Evolutionary conservation across 345 rosid genomes (phyloP).

Genomic region (Acer saccharum): DNA sequence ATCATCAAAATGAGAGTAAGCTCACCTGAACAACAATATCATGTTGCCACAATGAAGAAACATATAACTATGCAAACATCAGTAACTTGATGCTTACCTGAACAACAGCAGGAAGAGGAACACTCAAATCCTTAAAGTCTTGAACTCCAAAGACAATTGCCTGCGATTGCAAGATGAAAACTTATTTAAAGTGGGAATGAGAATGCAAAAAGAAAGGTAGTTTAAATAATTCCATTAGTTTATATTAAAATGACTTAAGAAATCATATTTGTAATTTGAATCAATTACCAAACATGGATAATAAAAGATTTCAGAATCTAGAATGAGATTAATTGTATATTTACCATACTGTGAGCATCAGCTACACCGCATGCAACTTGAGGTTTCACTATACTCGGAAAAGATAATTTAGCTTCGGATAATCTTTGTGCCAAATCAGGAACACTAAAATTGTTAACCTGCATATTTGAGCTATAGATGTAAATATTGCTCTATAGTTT

Average conservation of each 20-base stretch:
- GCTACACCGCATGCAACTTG: slow-evolving; percentile 96
- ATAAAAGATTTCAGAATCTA: not conserved
- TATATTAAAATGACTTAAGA: not conserved
- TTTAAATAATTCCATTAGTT: not conserved
- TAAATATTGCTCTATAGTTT: slow-evolving; percentile 4
- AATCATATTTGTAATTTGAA: not conserved
- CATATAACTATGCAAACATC: not conserved
- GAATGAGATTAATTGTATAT: slow-evolving; percentile 6
- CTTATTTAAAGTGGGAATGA: not conserved
- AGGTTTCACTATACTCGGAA: slow-evolving; percentile 93
- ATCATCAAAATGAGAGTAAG: slow-evolving; percentile 5
- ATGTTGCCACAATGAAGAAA: not conserved
- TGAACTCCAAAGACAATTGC: slow-evolving; percentile 77
- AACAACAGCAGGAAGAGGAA: slow-evolving; percentile 89
- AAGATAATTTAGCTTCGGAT: slow-evolving; percentile 59
- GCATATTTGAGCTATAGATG: slow-evolving; percentile 29
- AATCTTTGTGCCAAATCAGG: slow-evolving; percentile 56
- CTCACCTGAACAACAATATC: slow-evolving; percentile 10
- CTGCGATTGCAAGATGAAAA: slow-evolving; percentile 38
- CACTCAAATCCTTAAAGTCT: slow-evolving; percentile 67
- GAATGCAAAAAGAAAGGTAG: not conserved
- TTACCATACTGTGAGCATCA: slow-evolving; percentile 96
- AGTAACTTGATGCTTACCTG: slow-evolving; percentile 48
- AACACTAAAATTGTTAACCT: slow-evolving; percentile 69
- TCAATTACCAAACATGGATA: not conserved